Conservation (phyloP, 345 rosid genomes). For the Brassica carinata region DNA sequence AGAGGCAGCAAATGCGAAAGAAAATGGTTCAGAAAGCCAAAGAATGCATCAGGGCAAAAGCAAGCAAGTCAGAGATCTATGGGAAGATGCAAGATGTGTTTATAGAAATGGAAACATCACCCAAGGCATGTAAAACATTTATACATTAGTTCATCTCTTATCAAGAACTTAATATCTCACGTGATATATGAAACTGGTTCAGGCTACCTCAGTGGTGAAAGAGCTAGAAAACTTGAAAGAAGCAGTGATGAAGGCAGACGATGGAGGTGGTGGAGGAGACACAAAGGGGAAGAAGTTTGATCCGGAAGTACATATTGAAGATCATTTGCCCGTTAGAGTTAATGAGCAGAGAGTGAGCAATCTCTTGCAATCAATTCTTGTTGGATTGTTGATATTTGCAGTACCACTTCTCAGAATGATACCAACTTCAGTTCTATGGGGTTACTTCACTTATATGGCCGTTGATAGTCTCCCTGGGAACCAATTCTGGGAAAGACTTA, state of each 20-base stretch:
- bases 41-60: slow-evolving; percentile 62
- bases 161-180: slow-evolving; percentile 25
- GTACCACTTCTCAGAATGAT: slow-evolving; percentile 64
- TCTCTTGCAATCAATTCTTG: slow-evolving; percentile 73
- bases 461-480: slow-evolving; percentile 86
- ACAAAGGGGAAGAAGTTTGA: slow-evolving; percentile 53
- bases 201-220: slow-evolving; percentile 54
- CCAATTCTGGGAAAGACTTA: slow-evolving; percentile 86
- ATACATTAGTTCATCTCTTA: neutral
- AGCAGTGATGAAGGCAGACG: slow-evolving; percentile 68
- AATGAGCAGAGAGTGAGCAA: slow-evolving; percentile 85
- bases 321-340: slow-evolving; percentile 73
- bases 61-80: slow-evolving; percentile 66
- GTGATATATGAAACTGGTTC: slow-evolving; percentile 21
- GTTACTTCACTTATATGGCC: slow-evolving; percentile 91
- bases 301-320: slow-evolving; percentile 71
- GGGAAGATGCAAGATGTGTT: slow-evolving; percentile 82
- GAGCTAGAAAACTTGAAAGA: slow-evolving; percentile 73
- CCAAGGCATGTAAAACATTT: slow-evolving; percentile 41
- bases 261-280: slow-evolving; percentile 39
- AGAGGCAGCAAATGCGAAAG: slow-evolving; percentile 60
- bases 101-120: slow-evolving; percentile 46
- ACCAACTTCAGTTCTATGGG: slow-evolving; percentile 88
- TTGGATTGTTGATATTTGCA: slow-evolving; percentile 54
- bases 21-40: slow-evolving; percentile 81